These are phyloP conservation scores for Eragrostis curvula DNA, from an alignment of 176 grass and related monocot species.

Conservation along the genomic window DNA sequence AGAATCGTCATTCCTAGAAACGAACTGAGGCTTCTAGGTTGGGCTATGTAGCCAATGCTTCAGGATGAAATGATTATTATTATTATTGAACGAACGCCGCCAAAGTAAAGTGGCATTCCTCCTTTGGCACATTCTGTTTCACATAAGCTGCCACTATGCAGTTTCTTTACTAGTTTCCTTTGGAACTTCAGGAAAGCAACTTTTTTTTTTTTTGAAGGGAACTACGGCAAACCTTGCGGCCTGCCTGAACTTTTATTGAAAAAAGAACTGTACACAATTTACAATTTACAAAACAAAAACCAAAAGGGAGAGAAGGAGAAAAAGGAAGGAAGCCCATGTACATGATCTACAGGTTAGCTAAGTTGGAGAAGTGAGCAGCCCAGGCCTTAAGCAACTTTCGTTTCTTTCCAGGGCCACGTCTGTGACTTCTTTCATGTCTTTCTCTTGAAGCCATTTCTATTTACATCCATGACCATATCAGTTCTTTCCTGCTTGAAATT, in stretches of 20 bases:
- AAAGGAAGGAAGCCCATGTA: too few species aligned
- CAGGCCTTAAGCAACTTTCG: neutral
- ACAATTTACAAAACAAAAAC: too few species aligned
- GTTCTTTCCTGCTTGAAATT: neutral
- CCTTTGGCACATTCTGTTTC: neutral
- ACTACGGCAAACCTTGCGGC: too few species aligned
- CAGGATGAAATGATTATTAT: neutral
- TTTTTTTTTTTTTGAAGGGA: neutral
- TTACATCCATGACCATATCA: constrained; percentile 7
- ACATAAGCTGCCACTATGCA: neutral
- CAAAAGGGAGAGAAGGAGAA: too few species aligned
- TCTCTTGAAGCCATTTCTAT: neutral
- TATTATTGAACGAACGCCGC: neutral
- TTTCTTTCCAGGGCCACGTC: neutral
- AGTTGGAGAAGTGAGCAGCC: too few species aligned
- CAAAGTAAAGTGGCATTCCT: constrained; percentile 26
- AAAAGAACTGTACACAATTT: too few species aligned
- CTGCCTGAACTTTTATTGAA: too few species aligned
- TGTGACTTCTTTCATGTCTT: constrained; percentile 13
- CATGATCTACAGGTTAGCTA: too few species aligned
- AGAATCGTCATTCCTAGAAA: constrained; percentile 4
- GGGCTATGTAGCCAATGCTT: neutral
- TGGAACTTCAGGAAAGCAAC: neutral
- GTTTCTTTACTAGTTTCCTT: neutral
- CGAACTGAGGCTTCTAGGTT: neutral